A percentile compares a stretch with the other conserved stretches of the same genome.
Conservation (phyloP, 1,284 basidiomycete genomes). For the Ustanciosporium gigantosporum region DNA sequence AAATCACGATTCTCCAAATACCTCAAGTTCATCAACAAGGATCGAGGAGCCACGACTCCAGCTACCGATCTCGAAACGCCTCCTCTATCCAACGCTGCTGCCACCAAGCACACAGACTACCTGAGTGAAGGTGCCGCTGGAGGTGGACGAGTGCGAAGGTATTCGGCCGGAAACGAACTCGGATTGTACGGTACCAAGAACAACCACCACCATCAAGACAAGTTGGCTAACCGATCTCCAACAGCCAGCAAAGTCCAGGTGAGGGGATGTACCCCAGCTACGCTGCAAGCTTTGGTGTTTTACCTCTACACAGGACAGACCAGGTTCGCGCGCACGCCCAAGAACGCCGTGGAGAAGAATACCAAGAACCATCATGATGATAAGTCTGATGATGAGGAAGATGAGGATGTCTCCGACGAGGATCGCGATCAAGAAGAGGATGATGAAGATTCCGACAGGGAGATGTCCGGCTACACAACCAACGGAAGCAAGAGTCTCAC, state of each 20-base stretch:
- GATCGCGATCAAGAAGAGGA: background rate
- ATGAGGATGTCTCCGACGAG: conserved; percentile 4
- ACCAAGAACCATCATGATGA: no score
- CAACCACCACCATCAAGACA: no score
- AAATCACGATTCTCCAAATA: conserved; percentile 30
- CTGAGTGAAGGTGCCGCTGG: no score
- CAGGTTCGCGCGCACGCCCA: conserved; percentile 12
- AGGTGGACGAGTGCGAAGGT: no score
- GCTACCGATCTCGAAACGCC: conserved; percentile 5
- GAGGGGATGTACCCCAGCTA: conserved; percentile 35
- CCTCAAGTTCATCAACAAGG: conserved; percentile 37
- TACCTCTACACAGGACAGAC: conserved; percentile 50
- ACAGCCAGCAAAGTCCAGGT: no score
- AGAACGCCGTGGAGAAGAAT: background rate
- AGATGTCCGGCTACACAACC: no score
- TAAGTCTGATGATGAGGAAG: conserved; percentile 8
- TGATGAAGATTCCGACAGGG: no score
- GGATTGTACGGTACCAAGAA: no score
- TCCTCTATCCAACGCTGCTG: no score
- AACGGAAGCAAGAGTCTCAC: conserved; percentile 24
- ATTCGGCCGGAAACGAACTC: no score
- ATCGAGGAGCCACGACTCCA: conserved; percentile 12
- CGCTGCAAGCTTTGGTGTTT: conserved; percentile 46
- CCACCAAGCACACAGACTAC: no score
- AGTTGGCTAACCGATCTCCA: no score